phyloP scores from a whole-genome alignment of 208 protist species.

The Naegleria lovaniensis region DNA sequence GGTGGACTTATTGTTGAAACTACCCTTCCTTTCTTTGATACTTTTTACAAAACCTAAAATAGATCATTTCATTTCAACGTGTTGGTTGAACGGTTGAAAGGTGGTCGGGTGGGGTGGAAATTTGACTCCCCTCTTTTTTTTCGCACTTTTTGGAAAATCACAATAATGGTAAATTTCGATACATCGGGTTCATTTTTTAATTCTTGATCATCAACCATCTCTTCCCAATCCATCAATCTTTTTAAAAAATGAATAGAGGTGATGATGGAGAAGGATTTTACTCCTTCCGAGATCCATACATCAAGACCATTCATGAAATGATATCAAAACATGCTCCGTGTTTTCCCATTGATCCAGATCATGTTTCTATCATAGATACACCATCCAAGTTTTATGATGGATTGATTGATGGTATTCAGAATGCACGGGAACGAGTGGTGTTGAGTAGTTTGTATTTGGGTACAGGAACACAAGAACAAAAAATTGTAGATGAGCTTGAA shows the following conservation, averaged over 20 bases:
- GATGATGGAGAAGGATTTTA: neutral
- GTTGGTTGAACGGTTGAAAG: too few species aligned
- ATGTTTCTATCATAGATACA: slow-evolving; percentile 50
- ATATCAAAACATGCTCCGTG: slow-evolving; percentile 4
- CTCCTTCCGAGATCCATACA: neutral
- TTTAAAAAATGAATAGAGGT: neutral
- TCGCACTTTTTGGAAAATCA: too few species aligned
- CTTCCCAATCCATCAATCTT: too few species aligned
- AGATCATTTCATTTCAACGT: too few species aligned
- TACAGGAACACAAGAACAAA: slow-evolving; percentile 53
- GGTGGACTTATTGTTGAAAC: too few species aligned
- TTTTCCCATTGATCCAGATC: slow-evolving; percentile 43
- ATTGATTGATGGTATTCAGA: slow-evolving; percentile 49
- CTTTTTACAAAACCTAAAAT: too few species aligned
- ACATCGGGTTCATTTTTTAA: too few species aligned
- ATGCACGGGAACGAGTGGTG: slow-evolving; percentile 53
- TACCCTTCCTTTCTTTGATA: too few species aligned
- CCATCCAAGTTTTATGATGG: slow-evolving; percentile 62
- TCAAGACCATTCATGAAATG: neutral
- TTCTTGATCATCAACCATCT: too few species aligned
- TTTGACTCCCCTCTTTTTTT: too few species aligned
- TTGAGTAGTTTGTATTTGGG: slow-evolving; percentile 75
- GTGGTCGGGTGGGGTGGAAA: too few species aligned
- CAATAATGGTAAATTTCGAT: too few species aligned
- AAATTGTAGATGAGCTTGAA: slow-evolving; percentile 55